Conservation (phyloP, 2,329 filamentous ascomycete species). For the Fusarium pseudocircinatum region DNA sequence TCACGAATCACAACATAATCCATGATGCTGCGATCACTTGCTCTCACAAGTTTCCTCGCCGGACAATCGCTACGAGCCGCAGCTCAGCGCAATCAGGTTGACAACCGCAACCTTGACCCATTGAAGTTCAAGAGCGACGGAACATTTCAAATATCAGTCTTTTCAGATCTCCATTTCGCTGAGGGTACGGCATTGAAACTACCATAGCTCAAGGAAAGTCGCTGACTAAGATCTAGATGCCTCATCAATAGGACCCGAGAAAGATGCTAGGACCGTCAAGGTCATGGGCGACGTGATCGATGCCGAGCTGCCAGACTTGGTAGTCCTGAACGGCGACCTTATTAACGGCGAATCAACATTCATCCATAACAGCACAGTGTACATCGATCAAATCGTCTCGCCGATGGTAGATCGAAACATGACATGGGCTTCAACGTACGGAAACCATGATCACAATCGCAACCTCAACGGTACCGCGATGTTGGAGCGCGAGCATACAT, state of each 20-base stretch:
- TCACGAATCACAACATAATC: not conserved
- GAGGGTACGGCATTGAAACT: not conserved
- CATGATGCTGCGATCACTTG: constrained; percentile 13
- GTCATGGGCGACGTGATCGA: constrained; percentile 51
- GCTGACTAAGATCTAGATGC: constrained; percentile 13
- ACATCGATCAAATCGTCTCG: constrained; percentile 65
- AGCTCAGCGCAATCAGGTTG: not conserved
- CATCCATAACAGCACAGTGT: constrained; percentile 59
- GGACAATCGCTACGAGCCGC: not conserved
- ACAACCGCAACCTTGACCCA: constrained; percentile 24
- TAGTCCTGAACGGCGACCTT: constrained; percentile 75
- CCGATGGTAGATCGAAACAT: constrained; percentile 64
- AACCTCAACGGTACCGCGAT: constrained; percentile 50
- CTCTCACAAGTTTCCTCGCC: constrained; percentile 2
- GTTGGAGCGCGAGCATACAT: constrained; percentile 39
- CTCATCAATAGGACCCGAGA: constrained; percentile 45
- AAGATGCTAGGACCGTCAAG: constrained; percentile 49
- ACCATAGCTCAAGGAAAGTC: accelerated
- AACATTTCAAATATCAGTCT: constrained; percentile 29
- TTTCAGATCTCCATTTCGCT: constrained; percentile 34
- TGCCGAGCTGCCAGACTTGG: constrained; percentile 58
- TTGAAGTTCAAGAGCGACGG: constrained; percentile 24
- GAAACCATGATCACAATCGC: constrained; percentile 72
- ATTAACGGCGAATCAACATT: constrained; percentile 72
- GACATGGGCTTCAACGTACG: constrained; percentile 73